Evolutionary conservation across 2,329 filamentous ascomycete species (phyloP).

Genomic region (Colletotrichum sp.): DNA sequence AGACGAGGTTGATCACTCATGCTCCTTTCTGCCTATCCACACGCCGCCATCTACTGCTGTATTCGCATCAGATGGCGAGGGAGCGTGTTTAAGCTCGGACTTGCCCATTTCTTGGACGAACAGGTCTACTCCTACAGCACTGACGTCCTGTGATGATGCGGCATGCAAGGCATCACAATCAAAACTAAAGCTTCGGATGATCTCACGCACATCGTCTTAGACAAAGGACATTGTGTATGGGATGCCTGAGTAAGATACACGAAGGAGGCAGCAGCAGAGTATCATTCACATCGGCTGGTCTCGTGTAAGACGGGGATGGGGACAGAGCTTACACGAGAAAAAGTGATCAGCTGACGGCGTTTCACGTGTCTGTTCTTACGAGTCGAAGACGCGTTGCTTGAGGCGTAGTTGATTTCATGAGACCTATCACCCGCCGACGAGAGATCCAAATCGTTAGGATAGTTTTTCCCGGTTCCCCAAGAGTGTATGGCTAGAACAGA

Average conservation of each 20-base stretch:
- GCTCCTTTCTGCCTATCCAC: not conserved
- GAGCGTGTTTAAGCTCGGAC: not conserved
- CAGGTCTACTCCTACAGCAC: not conserved
- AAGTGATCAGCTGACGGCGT: not conserved
- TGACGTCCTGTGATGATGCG: not conserved
- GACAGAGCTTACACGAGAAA: not conserved
- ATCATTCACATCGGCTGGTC: not conserved
- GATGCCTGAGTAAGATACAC: not conserved
- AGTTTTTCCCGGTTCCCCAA: not conserved
- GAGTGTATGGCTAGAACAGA: not conserved
- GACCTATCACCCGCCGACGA: not conserved
- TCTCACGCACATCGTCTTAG: not conserved
- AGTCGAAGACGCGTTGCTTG: not conserved
- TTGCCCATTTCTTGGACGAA: not conserved
- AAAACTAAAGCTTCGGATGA: not conserved
- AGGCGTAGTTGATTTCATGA: not conserved
- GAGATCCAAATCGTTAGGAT: not conserved
- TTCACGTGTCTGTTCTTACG: not conserved
- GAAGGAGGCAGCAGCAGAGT: not conserved
- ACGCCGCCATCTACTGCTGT: not conserved
- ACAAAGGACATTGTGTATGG: not conserved
- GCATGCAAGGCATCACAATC: not conserved
- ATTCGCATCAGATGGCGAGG: not conserved
- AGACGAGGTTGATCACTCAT: not conserved
- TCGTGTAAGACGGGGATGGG: not conserved